Evolutionary conservation across 2,329 filamentous ascomycete species (phyloP).

Genomic region (Escovopsis sp.): DNA sequence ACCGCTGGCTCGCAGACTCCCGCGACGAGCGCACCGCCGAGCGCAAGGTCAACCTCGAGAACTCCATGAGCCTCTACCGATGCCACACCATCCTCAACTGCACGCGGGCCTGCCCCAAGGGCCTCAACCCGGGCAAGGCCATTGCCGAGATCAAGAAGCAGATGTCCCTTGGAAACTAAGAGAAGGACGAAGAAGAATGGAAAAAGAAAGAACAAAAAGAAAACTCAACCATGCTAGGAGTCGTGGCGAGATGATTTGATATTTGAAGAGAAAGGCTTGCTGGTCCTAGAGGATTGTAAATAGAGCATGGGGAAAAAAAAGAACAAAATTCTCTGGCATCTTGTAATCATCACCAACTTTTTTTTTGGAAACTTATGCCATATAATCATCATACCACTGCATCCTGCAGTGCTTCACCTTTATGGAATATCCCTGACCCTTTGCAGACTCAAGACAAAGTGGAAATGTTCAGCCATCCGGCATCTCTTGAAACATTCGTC

Average conservation of each 20-base stretch:
- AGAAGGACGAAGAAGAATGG: slow-evolving; percentile 15
- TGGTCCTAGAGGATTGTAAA: too few species aligned
- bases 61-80: slow-evolving; percentile 97
- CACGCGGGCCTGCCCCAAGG: slow-evolving; percentile 95
- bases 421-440: slow-evolving; percentile 8
- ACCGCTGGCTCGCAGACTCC: slow-evolving; percentile 92
- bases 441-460: too few species aligned
- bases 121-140: slow-evolving; percentile 84
- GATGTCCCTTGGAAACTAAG: slow-evolving; percentile 47
- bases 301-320: too few species aligned
- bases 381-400: too few species aligned
- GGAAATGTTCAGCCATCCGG: too few species aligned
- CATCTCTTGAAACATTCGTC: neutral
- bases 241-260: neutral
- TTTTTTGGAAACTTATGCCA: too few species aligned
- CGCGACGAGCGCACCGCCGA: slow-evolving; percentile 80
- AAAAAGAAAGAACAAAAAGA: too few species aligned
- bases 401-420: slow-evolving; percentile 8
- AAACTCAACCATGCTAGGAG: neutral
- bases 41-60: slow-evolving; percentile 85
- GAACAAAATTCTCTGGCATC: too few species aligned
- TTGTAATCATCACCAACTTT: too few species aligned
- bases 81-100: slow-evolving; percentile 99
- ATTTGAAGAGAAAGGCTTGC: too few species aligned
- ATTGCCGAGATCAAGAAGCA: slow-evolving; percentile 99